Conservation (phyloP, 345 rosid species). For the Salix dunnii region DNA sequence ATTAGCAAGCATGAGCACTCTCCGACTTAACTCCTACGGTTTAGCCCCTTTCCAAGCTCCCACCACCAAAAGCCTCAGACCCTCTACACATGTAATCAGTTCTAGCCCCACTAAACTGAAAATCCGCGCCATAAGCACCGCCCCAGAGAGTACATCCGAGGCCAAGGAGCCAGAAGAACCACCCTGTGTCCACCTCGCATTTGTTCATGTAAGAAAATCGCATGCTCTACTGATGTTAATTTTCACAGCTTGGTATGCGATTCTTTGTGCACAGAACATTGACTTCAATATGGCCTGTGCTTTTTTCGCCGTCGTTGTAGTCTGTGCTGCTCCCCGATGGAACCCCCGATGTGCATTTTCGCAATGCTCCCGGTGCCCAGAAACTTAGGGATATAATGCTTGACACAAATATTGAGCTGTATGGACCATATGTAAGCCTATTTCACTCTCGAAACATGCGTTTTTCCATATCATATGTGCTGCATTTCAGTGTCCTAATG, state of each 20-base stretch:
- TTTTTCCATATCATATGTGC: too few relatives aligned
- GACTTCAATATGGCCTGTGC: not conserved
- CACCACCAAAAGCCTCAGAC: conserved; percentile 21
- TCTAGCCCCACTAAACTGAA: conserved; percentile 17
- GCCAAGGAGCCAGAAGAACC: conserved; percentile 44
- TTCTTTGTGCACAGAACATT: not conserved
- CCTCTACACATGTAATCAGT: conserved; percentile 11
- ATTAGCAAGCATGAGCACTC: conserved; percentile 47
- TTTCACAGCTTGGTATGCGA: too few relatives aligned
- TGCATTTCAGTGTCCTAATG: not conserved
- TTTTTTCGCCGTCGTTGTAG: conserved; percentile 25
- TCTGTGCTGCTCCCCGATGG: conserved; percentile 91
- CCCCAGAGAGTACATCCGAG: conserved; percentile 36
- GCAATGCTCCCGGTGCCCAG: conserved; percentile 71
- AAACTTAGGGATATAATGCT: conserved; percentile 90
- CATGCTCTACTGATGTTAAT: too few relatives aligned
- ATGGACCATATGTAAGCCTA: conserved; percentile 81
- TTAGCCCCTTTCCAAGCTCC: conserved; percentile 38
- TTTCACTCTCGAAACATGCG: not conserved
- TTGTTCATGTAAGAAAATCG: conserved; percentile 63
- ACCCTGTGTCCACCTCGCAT: conserved; percentile 61
- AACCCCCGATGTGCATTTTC: conserved; percentile 75
- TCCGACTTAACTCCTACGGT: conserved; percentile 50
- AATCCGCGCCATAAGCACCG: conserved; percentile 49
- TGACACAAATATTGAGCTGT: conserved; percentile 70